Evolutionary conservation across 192 early-diverging fungal genomes (phyloP), one percentile per base, ranked within the genome.

Genomic region (Coemansia sp.): DNA sequence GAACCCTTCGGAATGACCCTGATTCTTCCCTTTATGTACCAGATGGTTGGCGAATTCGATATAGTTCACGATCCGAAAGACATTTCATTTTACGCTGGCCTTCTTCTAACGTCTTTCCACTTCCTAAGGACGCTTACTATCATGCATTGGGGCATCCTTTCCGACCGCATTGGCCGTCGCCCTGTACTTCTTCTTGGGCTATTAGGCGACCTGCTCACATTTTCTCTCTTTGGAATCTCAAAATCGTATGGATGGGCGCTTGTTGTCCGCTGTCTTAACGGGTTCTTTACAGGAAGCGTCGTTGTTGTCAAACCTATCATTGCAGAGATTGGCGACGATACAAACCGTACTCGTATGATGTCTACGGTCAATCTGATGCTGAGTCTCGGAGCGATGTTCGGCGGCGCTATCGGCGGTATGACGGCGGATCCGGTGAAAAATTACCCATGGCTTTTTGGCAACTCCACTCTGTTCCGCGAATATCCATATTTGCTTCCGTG

Each of bases 401-500:
- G 92, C 2, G 87, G 90, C 2, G 70, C 87, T 0, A 58, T 92
- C 6, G 92, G 92, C 37, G 92, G 94, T 29, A 82, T 89, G 19
- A 85, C 94, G 1, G 64, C 86, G 7, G 74, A 91, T 23, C 94
- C 94, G 8, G 88, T n/a, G n/a, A n/a, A n/a, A n/a, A n/a, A n/a
- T n/a, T n/a, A n/a, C n/a, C n/a, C n/a, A n/a, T n/a, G n/a, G 7
- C 65, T 82, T 0, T 88, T 87, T 67, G 86, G 85, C 1, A 25
- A 83, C 42, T 71, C 62, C 54, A 37, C 40, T 10, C 83, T 94
- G 56, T 83, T 93, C 13, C 72, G 54, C 27, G 44, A 72, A 0
- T 89, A 86, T 59, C 92, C 92, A 1, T 96, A 94, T 58, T 82
- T 91, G 50, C 84, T 96, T 3, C 92, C 94, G 6, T 95, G 92